Evolutionary conservation across 2,329 filamentous ascomycete species (phyloP).

Genomic region (Ascocoryne sarcoides): DNA sequence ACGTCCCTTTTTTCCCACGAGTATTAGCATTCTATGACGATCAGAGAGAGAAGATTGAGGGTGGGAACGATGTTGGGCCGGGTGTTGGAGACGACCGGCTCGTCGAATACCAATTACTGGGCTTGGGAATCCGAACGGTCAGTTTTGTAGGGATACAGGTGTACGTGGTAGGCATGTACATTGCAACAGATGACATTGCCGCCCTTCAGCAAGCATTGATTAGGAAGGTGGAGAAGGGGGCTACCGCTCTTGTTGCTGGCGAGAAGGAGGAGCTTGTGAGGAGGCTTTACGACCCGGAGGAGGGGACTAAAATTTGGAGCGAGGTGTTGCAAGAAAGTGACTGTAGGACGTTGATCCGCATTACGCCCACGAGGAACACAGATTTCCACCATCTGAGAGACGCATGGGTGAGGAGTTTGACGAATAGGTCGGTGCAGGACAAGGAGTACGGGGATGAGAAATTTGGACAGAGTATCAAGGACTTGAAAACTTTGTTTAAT

Average conservation of each 20-base stretch:
- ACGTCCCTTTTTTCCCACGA: conserved; percentile 25
- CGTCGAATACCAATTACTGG: conserved; percentile 77
- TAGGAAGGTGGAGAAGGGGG: conserved; percentile 64
- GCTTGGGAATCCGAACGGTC: conserved; percentile 79
- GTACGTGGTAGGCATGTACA: conserved; percentile 89
- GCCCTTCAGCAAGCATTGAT: conserved; percentile 72
- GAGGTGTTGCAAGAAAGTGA: conserved; percentile 56
- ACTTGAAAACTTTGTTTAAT: conserved; percentile 77
- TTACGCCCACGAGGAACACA: conserved; percentile 86
- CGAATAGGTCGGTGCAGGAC: conserved; percentile 53
- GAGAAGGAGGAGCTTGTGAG: conserved; percentile 69
- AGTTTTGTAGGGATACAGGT: conserved; percentile 86
- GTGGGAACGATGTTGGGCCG: conserved; percentile 1
- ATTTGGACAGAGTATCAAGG: conserved; percentile 66
- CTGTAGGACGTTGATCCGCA: conserved; percentile 70
- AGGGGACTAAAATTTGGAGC: conserved; percentile 68
- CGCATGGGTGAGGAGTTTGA: conserved; percentile 80
- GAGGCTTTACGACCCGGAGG: conserved; percentile 58
- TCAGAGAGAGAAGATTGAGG: conserved; percentile 6
- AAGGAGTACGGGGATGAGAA: conserved; percentile 68
- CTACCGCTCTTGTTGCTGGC: conserved; percentile 71
- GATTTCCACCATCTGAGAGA: conserved; percentile 91
- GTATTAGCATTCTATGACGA: conserved; percentile 23
- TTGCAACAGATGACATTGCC: conserved; percentile 74
- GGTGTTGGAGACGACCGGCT: conserved; percentile 19